phyloP scores from a whole-genome alignment of 2,329 filamentous ascomycete genomes.

The Chrysoporthe deuterocubensis region DNA sequence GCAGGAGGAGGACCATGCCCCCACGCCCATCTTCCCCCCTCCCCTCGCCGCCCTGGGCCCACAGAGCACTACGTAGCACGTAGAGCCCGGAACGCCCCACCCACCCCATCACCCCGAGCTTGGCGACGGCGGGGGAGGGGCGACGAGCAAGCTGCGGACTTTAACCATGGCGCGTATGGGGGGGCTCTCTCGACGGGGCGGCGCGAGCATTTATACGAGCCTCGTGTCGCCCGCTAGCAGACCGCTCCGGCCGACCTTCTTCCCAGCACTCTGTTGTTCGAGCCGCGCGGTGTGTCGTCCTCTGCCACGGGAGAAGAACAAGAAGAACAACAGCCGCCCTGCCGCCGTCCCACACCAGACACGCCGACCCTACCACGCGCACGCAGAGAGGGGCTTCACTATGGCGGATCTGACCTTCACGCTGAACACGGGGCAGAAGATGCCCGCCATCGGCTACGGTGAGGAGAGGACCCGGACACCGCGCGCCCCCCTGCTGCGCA shows the following conservation, averaged over 20 bases:
- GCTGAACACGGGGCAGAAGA: conserved; percentile 66
- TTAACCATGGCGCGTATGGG: neutral
- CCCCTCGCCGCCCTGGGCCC: no score
- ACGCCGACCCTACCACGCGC: neutral
- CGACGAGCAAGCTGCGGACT: neutral
- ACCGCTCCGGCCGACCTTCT: no score
- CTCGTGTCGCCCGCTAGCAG: neutral
- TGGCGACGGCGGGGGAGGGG: conserved; percentile 16
- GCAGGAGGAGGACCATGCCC: neutral
- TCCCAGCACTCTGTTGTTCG: neutral
- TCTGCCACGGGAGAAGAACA: neutral
- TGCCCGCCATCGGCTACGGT: conserved; percentile 68
- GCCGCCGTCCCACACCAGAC: neutral
- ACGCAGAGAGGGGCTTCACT: conserved; percentile 29
- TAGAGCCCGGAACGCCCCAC: no score
- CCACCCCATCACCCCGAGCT: neutral
- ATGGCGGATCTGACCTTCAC: conserved; percentile 64
- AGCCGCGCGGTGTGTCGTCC: no score
- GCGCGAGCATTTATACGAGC: conserved; percentile 6
- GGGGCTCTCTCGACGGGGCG: neutral
- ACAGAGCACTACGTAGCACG: no score
- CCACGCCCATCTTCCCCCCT: neutral
- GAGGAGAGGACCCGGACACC: conserved; percentile 31
- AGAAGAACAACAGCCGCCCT: neutral
- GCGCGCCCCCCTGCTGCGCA: neutral